A percentile compares a stretch with the other conserved stretches of the same genome.
Conservation (phyloP, 108 stramenopile species). For the Fistulifera pelliculosa region DNA sequence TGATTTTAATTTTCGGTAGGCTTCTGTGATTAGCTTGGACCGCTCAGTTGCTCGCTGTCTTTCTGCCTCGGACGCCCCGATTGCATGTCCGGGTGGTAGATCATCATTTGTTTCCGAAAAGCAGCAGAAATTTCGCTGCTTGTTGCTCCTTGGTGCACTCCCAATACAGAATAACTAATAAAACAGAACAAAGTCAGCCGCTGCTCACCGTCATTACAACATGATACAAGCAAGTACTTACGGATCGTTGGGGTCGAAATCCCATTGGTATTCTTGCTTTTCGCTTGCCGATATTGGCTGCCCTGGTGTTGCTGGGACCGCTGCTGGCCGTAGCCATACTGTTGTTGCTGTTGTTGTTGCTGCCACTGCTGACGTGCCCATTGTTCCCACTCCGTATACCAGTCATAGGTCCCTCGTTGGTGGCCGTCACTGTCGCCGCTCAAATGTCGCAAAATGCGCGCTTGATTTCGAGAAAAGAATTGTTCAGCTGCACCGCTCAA, state of each 20-base stretch:
- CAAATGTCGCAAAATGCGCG: conserved; percentile 38
- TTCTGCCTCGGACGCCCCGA: conserved; percentile 48
- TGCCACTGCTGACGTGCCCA: conserved; percentile 71
- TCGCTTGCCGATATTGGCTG: conserved; percentile 11
- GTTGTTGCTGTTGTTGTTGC: conserved; percentile 33
- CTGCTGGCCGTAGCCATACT: conserved; percentile 19
- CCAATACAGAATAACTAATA: conserved; percentile 47
- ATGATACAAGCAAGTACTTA: too few relatives aligned
- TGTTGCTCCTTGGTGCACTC: conserved; percentile 43
- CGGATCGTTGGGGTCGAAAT: conserved; percentile 72
- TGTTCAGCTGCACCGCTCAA: conserved; percentile 29
- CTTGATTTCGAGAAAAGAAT: conserved; percentile 38
- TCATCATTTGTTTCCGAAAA: conserved; percentile 74
- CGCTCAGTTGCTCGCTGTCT: conserved; percentile 54
- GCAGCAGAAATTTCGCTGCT: conserved; percentile 67
- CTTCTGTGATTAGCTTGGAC: conserved; percentile 69
- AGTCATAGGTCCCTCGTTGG: conserved; percentile 45
- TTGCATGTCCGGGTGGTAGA: conserved; percentile 60
- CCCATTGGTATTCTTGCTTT: conserved; percentile 56
- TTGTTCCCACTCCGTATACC: conserved; percentile 73
- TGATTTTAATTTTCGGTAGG: conserved; percentile 68
- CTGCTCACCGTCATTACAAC: too few relatives aligned
- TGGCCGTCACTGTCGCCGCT: conserved; percentile 40
- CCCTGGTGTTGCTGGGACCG: conserved; percentile 21
- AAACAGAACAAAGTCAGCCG: too few relatives aligned